Evolutionary conservation across 2,329 filamentous ascomycete species (phyloP).

Genomic region (Sarocladium oryzae): DNA sequence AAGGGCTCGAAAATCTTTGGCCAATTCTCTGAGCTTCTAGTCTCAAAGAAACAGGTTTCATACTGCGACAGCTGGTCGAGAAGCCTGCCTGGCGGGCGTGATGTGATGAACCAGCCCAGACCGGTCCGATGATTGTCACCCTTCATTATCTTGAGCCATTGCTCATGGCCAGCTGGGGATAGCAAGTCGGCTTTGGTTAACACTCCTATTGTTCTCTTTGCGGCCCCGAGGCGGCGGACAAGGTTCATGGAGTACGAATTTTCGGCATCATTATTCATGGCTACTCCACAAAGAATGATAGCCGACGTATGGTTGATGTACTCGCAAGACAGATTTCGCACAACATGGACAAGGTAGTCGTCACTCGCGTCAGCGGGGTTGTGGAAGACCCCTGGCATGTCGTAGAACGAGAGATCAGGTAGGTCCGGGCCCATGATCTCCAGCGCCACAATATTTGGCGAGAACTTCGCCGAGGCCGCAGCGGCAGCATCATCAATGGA

Average conservation of each 20-base stretch:
- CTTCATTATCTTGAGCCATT: constrained; percentile 59
- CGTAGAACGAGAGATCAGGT: constrained; percentile 74
- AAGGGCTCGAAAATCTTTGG: constrained; percentile 40
- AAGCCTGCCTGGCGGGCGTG: constrained; percentile 52
- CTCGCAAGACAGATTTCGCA: constrained; percentile 61
- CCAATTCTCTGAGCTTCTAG: constrained; percentile 35
- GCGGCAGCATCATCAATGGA: constrained; percentile 29
- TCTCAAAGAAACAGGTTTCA: constrained; percentile 47
- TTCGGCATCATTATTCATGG: constrained; percentile 72
- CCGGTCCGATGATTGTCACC: constrained; percentile 57
- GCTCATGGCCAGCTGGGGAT: constrained; percentile 33
- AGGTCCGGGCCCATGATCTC: constrained; percentile 67
- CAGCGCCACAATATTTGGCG: constrained; percentile 72
- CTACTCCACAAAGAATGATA: constrained; percentile 69
- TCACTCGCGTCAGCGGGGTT: constrained; percentile 59
- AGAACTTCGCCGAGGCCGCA: constrained; percentile 59
- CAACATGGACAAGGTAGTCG: constrained; percentile 62
- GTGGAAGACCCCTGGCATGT: constrained; percentile 76
- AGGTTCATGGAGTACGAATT: constrained; percentile 66
- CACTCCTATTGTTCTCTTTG: constrained; percentile 61
- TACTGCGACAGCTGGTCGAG: constrained; percentile 45
- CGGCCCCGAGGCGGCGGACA: constrained; percentile 51
- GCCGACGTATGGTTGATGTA: constrained; percentile 66
- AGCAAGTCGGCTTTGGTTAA: constrained; percentile 80
- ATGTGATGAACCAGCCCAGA: constrained; percentile 75